A percentile compares a stretch with the other conserved stretches of the same genome.
These are phyloP conservation scores for Crepidotus variabilis DNA, from an alignment of 768 basidiomycete species.

Conservation along the genomic window DNA sequence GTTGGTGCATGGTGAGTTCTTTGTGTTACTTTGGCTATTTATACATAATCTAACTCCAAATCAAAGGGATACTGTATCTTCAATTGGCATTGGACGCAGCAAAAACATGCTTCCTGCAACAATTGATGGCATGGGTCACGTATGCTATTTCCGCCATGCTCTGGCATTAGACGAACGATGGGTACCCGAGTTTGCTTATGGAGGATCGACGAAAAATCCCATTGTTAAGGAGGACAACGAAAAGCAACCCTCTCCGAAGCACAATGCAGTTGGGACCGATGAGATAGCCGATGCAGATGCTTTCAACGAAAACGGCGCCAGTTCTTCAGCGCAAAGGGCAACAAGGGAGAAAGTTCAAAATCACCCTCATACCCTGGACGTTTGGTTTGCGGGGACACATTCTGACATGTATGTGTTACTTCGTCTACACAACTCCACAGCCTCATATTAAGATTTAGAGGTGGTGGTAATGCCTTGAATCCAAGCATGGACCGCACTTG, in stretches of 20 bases:
- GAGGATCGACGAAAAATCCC: conserved; percentile 5
- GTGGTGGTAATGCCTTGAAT: conserved; percentile 19
- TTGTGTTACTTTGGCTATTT: too few relatives aligned
- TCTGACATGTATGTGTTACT: conserved; percentile 11
- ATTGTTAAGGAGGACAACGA: not conserved
- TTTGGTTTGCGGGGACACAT: conserved; percentile 15
- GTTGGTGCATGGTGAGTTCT: conserved; percentile 40
- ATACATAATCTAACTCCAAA: too few relatives aligned
- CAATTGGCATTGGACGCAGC: conserved; percentile 21
- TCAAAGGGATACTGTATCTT: conserved; percentile 35
- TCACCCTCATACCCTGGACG: conserved; percentile 10
- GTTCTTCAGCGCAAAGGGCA: too few relatives aligned
- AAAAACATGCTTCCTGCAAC: conserved; percentile 15
- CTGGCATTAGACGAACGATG: conserved; percentile 30
- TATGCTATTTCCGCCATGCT: conserved; percentile 31
- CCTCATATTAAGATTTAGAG: not conserved
- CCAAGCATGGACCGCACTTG: conserved; percentile 14
- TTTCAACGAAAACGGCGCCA: too few relatives aligned
- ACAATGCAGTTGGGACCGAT: too few relatives aligned
- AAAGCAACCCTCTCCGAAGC: not conserved
- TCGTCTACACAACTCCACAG: not conserved
- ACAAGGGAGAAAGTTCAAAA: too few relatives aligned
- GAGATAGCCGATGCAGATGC: too few relatives aligned
- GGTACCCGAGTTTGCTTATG: conserved; percentile 23
- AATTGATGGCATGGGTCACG: conserved; percentile 19